Evolutionary conservation across 129 eudicot species (phyloP).

Genomic region (Helianthus tuberosus): DNA sequence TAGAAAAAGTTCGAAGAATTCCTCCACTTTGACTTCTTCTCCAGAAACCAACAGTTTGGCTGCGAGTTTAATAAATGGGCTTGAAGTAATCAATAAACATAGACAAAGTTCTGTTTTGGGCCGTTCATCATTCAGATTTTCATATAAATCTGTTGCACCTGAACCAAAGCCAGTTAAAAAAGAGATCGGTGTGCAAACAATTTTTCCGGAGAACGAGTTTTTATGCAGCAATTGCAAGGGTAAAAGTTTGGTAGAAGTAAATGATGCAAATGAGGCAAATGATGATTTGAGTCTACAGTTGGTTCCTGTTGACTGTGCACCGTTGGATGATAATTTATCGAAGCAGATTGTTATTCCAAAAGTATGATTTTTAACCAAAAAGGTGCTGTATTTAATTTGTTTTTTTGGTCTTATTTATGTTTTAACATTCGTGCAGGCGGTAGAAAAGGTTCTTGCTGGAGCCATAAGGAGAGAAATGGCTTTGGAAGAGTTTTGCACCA

Average conservation of each 20-base stretch:
- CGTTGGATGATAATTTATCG: slow-evolving; percentile 52
- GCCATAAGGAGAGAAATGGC: slow-evolving; percentile 99
- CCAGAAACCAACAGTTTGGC: slow-evolving; percentile 68
- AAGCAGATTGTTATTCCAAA: slow-evolving; percentile 79
- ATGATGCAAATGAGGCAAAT: slow-evolving; percentile 23
- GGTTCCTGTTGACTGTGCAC: slow-evolving; percentile 62
- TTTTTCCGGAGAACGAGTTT: slow-evolving; percentile 37
- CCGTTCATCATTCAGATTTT: slow-evolving; percentile 78
- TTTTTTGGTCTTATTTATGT: slow-evolving; percentile 4
- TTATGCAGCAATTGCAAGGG: slow-evolving; percentile 74
- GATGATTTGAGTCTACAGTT: slow-evolving; percentile 48
- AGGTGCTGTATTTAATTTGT: background rate
- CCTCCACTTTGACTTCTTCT: slow-evolving; percentile 39
- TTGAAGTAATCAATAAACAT: slow-evolving; percentile 68
- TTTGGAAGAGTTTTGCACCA: slow-evolving; percentile 79
- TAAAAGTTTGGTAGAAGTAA: slow-evolving; percentile 34
- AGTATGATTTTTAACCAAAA: slow-evolving; percentile 39
- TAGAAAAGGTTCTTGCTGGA: slow-evolving; percentile 96
- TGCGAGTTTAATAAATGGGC: slow-evolving; percentile 87
- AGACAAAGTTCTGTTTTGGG: slow-evolving; percentile 61
- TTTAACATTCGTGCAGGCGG: slow-evolving; percentile 56
- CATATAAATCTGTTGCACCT: slow-evolving; percentile 58
- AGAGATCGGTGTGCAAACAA: slow-evolving; percentile 89
- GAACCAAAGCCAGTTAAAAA: slow-evolving; percentile 50
- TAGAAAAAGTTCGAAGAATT: slow-evolving; percentile 71